Base-by-base conservation (phyloP, 345 rosid genomes). In the Camelina laxa region DNA sequence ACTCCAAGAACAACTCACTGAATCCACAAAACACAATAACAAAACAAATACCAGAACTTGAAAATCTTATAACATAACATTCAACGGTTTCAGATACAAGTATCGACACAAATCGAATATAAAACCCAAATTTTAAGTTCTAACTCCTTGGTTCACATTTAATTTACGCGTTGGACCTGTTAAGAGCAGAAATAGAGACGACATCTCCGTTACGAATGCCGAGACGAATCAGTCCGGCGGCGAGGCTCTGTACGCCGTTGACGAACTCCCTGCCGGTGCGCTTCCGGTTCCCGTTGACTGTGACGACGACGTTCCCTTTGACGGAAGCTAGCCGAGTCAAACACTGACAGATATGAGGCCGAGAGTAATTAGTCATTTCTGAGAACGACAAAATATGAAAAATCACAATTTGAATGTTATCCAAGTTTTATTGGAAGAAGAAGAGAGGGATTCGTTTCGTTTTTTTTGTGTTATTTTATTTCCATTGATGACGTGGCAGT, bases 1-100 rank as follows among this genome's bases (percentile, higher is more conserved):
- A 91, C 82, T 87, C 88, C 86, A 91, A 81, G 64, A 91, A 88
- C 72, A 67, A 75, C 65, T 89, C 96, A 79, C 97, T 91, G 82
- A 54, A 76, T 63, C 20, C 58, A 67, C 22, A 31, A 31, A 31
- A 31, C 6, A 31, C 1, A 31, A 22, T n/a, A n/a, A n/a, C n/a
- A 1, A 22, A 7, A 17, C 14, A 4, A 31, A 14, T 4, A 48
- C 17, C 5, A 44, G 0, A 54, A 11, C 48, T 38, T 36, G 7
- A 14, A 42, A 42, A 4, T 11, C 7, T 38, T 38, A 3, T 3
- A 39, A 3, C 48, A 42, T 42, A 42, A 42, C 13, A 38, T 11
- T 60, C 57, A 33, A 45, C 3, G 54, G 20, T 30, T 30, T 57
- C 42, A 9, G 20, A 2, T 47, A 36, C 39, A 30, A 45, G 3